phyloP scores from a whole-genome alignment of 257 asterid species.

The Solanum peruvianum region DNA sequence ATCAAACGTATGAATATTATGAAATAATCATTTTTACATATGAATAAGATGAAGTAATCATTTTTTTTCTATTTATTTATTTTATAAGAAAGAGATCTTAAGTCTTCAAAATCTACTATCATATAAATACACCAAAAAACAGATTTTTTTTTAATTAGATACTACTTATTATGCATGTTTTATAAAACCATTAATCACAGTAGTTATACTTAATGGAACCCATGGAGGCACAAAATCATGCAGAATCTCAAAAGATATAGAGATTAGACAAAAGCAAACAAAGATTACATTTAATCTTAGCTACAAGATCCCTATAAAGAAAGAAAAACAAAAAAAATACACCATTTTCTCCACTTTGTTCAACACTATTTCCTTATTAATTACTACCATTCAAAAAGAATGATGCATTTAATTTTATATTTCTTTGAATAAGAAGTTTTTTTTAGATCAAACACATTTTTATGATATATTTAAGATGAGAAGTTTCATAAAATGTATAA shows the following conservation, averaged over 20 bases:
- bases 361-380: background rate
- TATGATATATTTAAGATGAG: background rate
- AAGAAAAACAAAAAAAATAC: background rate
- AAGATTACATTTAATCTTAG: background rate
- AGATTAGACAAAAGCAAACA: background rate
- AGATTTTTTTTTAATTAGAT: background rate
- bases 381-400: background rate
- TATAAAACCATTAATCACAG: background rate
- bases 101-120: background rate
- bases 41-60: too few relatives aligned
- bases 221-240: constrained; percentile 12
- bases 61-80: too few relatives aligned
- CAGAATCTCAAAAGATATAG: background rate
- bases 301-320: background rate
- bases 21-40: background rate
- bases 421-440: background rate
- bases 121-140: background rate
- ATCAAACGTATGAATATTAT: background rate
- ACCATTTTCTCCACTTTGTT: background rate
- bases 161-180: background rate
- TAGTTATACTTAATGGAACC: constrained; percentile 7
- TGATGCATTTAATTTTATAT: background rate
- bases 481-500: background rate
- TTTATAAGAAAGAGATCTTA: background rate
- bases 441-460: background rate